Percentiles rank a stretch among this genome's conserved stretches.
phyloP scores from a whole-genome alignment of 176 grass and related monocot genomes.

The Themeda triandra region DNA sequence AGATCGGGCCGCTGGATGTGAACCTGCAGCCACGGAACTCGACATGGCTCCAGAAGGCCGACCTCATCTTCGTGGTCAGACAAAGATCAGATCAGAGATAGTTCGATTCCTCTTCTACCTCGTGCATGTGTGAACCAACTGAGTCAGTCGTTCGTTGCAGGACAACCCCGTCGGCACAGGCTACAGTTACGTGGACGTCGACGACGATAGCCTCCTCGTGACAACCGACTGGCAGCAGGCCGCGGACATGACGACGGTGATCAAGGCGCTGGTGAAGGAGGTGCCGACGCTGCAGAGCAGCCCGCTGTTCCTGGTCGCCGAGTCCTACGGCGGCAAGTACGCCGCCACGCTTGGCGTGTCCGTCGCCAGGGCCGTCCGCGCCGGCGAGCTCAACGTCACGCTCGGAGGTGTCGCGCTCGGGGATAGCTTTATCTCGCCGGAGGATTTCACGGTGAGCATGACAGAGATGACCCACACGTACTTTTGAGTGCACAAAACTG shows the following conservation, averaged over 20 bases:
- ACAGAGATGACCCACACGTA: background rate
- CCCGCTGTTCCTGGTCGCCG: slow-evolving; percentile 57
- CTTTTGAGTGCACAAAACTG: background rate
- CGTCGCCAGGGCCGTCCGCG: slow-evolving; percentile 37
- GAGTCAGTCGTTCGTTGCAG: slow-evolving; percentile 19
- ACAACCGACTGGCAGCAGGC: slow-evolving; percentile 58
- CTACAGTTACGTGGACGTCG: slow-evolving; percentile 71
- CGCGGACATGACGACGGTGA: slow-evolving; percentile 36
- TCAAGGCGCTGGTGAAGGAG: slow-evolving; percentile 45
- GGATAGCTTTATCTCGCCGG: slow-evolving; percentile 70
- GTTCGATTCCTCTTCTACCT: no score
- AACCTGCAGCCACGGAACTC: background rate
- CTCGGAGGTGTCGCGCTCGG: slow-evolving; percentile 70
- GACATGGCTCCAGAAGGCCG: background rate
- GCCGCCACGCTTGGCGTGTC: slow-evolving; percentile 52
- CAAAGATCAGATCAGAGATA: background rate
- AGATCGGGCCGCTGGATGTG: background rate
- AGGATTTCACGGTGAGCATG: slow-evolving; percentile 54
- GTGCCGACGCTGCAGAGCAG: slow-evolving; percentile 39
- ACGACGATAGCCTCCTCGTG: slow-evolving; percentile 35
- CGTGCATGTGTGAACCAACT: background rate
- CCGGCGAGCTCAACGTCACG: slow-evolving; percentile 48
- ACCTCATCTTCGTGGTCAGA: background rate
- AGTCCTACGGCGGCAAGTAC: slow-evolving; percentile 76
- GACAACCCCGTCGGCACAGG: slow-evolving; percentile 88